A percentile compares a stretch with the other conserved stretches of the same genome.
These are phyloP conservation scores for Trametes elegans DNA, from an alignment of 768 basidiomycete species.

Conservation along the genomic window DNA sequence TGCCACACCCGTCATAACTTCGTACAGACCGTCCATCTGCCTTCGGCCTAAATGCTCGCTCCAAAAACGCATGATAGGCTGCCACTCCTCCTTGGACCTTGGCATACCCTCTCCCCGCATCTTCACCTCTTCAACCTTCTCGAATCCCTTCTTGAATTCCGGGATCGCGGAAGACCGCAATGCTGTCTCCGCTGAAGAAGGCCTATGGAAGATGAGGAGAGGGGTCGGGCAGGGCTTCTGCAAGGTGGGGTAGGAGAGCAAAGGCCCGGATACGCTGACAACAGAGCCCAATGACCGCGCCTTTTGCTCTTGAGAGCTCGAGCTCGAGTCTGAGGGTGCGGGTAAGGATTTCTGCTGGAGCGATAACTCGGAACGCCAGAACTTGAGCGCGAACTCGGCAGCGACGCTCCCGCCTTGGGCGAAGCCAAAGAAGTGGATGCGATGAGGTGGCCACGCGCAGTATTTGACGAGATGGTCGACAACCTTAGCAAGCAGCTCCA, in stretches of 20 bases:
- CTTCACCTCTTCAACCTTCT: slow-evolving; percentile 46
- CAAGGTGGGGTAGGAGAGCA: slow-evolving; percentile 76
- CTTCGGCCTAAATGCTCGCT: slow-evolving; percentile 60
- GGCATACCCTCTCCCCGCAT: slow-evolving; percentile 68
- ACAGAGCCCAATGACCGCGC: slow-evolving; percentile 58
- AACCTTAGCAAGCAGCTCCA: slow-evolving; percentile 52
- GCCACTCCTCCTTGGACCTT: slow-evolving; percentile 72
- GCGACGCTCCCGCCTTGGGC: slow-evolving; percentile 84
- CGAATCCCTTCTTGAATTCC: slow-evolving; percentile 63
- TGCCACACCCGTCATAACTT: slow-evolving; percentile 50
- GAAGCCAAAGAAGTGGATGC: slow-evolving; percentile 88
- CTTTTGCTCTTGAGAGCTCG: not conserved
- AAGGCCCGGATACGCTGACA: slow-evolving; percentile 65
- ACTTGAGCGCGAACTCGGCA: slow-evolving; percentile 58
- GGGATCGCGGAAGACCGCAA: slow-evolving; percentile 44
- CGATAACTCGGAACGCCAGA: slow-evolving; percentile 37
- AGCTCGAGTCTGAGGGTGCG: not conserved
- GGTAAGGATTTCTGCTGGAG: slow-evolving; percentile 13
- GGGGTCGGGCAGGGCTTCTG: slow-evolving; percentile 55
- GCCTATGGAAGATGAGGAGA: slow-evolving; percentile 56
- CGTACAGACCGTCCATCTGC: slow-evolving; percentile 59
- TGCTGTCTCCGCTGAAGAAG: slow-evolving; percentile 43
- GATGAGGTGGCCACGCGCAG: slow-evolving; percentile 61
- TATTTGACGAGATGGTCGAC: slow-evolving; percentile 55
- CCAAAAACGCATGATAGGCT: slow-evolving; percentile 86